Percentiles rank a stretch among this genome's conserved stretches.
Conservation (phyloP, 148 eudicot genomes). For the Bassia scoparia region DNA sequence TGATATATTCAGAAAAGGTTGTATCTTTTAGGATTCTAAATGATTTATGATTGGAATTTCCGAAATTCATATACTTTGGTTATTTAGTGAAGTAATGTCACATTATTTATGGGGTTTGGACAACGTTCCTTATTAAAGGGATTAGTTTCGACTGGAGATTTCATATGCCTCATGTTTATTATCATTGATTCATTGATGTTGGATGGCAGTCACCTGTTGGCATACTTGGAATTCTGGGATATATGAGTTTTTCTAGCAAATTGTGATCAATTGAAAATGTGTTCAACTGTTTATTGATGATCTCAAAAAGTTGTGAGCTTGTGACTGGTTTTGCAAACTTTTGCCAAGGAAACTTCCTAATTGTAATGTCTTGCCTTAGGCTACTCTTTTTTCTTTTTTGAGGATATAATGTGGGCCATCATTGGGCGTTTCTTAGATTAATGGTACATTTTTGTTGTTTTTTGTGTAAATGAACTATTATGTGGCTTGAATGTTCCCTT, state of each 20-base stretch:
- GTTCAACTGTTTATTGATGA: neutral
- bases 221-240: neutral
- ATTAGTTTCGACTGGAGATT: too few species aligned
- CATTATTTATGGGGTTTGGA: neutral
- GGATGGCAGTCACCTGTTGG: neutral
- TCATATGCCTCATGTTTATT: too few species aligned
- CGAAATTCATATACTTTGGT: neutral
- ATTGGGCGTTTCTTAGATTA: neutral
- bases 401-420: neutral
- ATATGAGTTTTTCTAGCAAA: neutral
- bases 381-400: neutral
- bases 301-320: neutral
- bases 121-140: neutral
- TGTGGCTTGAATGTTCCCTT: neutral
- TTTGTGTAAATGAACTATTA: neutral
- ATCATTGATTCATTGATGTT: too few species aligned
- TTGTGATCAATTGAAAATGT: neutral
- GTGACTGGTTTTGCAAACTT: neutral
- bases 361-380: neutral
- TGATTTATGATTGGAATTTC: neutral
- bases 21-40: too few species aligned
- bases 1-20: too few species aligned
- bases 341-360: conserved; percentile 3
- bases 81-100: neutral
- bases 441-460: neutral